A percentile compares a stretch with the other conserved stretches of the same genome.
These are phyloP conservation scores for Karstenula rhodostoma DNA, from an alignment of 2,329 filamentous ascomycete species.

Conservation along the genomic window DNA sequence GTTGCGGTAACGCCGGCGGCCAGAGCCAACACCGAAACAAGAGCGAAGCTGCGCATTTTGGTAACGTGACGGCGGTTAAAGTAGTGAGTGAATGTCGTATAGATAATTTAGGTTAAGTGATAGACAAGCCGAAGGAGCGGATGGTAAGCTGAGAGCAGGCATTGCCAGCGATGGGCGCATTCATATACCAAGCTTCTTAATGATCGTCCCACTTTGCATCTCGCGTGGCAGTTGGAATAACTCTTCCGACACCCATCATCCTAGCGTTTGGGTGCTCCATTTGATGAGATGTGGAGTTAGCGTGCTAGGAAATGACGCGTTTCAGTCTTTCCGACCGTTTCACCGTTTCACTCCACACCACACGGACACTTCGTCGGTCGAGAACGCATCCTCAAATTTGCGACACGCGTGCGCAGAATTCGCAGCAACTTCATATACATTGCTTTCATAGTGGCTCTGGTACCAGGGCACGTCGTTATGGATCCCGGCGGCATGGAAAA, in stretches of 20 bases:
- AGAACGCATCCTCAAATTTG: slow-evolving; percentile 1
- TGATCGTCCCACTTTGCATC: background rate
- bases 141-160: background rate
- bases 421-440: background rate
- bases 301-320: slow-evolving; percentile 3
- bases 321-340: slow-evolving; percentile 3
- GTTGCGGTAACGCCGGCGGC: slow-evolving; percentile 33
- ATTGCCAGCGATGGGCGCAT: background rate
- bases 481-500: background rate
- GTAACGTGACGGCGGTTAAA: background rate
- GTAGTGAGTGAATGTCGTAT: background rate
- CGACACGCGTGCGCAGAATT: background rate
- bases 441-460: background rate
- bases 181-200: background rate
- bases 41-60: slow-evolving; percentile 6
- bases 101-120: background rate
- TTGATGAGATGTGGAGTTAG: slow-evolving; percentile 8
- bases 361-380: slow-evolving; percentile 2
- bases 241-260: background rate
- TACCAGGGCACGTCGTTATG: background rate
- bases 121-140: background rate
- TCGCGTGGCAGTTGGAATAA: background rate
- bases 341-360: slow-evolving; percentile 1
- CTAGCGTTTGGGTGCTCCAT: slow-evolving; percentile 6
- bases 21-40: slow-evolving; percentile 3